phyloP scores from a whole-genome alignment of 305 asterid genomes.

The Fraxinus sp. region DNA sequence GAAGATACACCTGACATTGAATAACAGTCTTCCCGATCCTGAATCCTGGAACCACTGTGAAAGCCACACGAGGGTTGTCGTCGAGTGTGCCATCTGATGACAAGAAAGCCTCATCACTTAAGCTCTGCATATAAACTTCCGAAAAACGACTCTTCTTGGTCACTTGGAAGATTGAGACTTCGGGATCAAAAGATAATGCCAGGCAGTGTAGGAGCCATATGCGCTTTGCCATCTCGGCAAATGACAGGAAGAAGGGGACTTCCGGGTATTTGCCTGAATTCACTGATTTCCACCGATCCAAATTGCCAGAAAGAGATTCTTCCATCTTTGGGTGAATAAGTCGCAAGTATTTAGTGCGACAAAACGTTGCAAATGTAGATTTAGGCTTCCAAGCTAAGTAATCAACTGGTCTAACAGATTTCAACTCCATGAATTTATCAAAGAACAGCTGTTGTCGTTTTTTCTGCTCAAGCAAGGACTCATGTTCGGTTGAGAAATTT shows the following conservation, averaged over 20 bases:
- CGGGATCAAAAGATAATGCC: conserved; percentile 57
- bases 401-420: conserved; percentile 46
- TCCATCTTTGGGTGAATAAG: conserved; percentile 72
- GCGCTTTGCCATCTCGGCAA: conserved; percentile 72
- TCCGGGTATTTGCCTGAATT: conserved; percentile 57
- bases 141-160: conserved; percentile 52
- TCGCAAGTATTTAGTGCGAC: conserved; percentile 49
- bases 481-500: conserved; percentile 36
- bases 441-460: conserved; percentile 31
- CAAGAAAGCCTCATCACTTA: conserved; percentile 63
- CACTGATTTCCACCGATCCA: conserved; percentile 45
- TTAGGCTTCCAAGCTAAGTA: conserved; percentile 71
- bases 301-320: conserved; percentile 52
- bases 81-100: conserved; percentile 26
- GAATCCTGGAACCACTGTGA: conserved; percentile 71
- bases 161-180: conserved; percentile 55
- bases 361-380: conserved; percentile 60
- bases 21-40: conserved; percentile 52
- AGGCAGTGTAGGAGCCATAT: conserved; percentile 80
- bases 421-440: conserved; percentile 53
- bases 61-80: conserved; percentile 55
- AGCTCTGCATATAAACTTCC: conserved; percentile 73
- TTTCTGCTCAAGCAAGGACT: conserved; percentile 25
- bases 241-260: conserved; percentile 50
- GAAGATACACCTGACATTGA: conserved; percentile 65